These are phyloP conservation scores for Apiospora arundinis DNA, from an alignment of 2,329 filamentous ascomycete genomes.

Conservation along the genomic window DNA sequence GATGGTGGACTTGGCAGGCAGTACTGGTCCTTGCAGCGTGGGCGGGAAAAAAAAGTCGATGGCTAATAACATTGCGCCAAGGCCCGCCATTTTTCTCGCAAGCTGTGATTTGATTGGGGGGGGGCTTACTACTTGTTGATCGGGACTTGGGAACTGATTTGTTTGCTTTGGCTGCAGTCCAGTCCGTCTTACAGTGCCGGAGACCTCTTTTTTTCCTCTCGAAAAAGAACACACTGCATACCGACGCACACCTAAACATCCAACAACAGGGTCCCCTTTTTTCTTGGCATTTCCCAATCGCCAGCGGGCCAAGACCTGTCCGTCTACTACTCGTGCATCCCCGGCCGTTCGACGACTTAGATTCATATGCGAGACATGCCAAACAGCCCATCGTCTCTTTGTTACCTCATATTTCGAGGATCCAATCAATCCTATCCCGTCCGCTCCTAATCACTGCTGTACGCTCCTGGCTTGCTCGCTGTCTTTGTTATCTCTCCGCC, in stretches of 20 bases:
- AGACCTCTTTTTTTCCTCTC: not conserved
- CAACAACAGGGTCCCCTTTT: not conserved
- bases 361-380: conserved; percentile 12
- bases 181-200: not conserved
- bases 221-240: conserved; percentile 1
- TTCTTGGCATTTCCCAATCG: conserved; percentile 10
- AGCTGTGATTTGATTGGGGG: not conserved
- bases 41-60: conserved; percentile 1
- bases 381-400: conserved; percentile 16
- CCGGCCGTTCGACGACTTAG: conserved; percentile 1
- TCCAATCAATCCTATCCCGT: conserved; percentile 13
- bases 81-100: not conserved
- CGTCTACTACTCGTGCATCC: conserved; percentile 8
- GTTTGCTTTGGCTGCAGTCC: not conserved
- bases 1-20: not conserved
- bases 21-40: not conserved
- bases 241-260: not conserved
- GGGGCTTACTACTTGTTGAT: not conserved
- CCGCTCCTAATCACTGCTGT: not conserved
- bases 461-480: not conserved
- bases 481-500: not conserved
- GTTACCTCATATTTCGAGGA: conserved; percentile 15
- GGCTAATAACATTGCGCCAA: conserved; percentile 12
- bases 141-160: not conserved
- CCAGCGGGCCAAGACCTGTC: conserved; percentile 1